phyloP scores from a whole-genome alignment of 225 moss, liverwort and hornwort genomes.

The Bryoerythrophyllum caledonicum region DNA sequence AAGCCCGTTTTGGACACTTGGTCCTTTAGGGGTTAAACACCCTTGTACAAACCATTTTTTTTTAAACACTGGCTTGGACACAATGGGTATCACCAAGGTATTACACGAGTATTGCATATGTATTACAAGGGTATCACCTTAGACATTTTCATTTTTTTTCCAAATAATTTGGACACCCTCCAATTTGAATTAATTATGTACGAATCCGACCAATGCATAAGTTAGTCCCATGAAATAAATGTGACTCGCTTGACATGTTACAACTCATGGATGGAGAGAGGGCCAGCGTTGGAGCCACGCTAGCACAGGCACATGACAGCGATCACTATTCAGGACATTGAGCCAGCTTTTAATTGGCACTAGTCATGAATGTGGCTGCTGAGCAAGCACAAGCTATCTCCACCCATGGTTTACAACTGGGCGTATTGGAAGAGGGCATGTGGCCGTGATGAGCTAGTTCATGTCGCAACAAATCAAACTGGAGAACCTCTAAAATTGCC shows the following conservation, averaged over 20 bases:
- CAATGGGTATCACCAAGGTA: no score
- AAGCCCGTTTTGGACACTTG: no score
- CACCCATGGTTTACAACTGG: neutral
- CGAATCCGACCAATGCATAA: no score
- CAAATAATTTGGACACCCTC: no score
- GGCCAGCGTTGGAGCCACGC: neutral
- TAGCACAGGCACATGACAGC: neutral
- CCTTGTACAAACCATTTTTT: no score
- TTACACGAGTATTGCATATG: no score
- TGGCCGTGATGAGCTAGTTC: neutral
- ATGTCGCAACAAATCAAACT: neutral
- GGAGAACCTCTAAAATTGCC: neutral
- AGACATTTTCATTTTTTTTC: no score
- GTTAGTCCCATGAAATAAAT: neutral
- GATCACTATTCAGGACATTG: neutral
- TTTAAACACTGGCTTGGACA: no score
- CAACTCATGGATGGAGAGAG: neutral
- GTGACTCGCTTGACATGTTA: neutral
- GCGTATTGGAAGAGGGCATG: neutral
- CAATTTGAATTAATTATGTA: no score
- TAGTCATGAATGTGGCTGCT: neutral
- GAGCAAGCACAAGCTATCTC: neutral
- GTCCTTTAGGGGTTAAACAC: no score
- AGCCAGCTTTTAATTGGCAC: neutral
- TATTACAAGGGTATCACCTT: no score